Evolutionary conservation across 1,284 basidiomycete species (phyloP).

Genomic region (Microbotryum violaceum): DNA sequence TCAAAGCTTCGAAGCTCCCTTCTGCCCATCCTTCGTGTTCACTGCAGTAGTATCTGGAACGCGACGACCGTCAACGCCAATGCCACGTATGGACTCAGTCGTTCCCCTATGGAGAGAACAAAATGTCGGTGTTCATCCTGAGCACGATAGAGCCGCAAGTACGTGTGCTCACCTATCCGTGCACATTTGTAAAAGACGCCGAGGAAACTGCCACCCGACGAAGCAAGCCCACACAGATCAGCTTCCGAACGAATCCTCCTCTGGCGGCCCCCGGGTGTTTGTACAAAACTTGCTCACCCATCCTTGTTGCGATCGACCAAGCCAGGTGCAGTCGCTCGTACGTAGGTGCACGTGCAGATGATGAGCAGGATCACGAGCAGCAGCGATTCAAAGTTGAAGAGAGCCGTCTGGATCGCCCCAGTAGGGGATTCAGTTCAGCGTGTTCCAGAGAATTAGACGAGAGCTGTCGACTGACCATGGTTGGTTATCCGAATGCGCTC

Average conservation of each 20-base stretch:
- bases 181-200: constrained; percentile 91
- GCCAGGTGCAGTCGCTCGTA: constrained; percentile 78
- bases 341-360: constrained; percentile 96
- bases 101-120: constrained; percentile 53
- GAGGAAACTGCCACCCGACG: constrained; percentile 55
- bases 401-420: constrained; percentile 61
- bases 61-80: constrained; percentile 76
- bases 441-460: too few relatives aligned
- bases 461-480: too few relatives aligned
- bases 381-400: constrained; percentile 96
- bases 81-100: constrained; percentile 73
- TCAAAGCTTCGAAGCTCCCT: too few relatives aligned
- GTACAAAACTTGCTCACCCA: constrained; percentile 52
- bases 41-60: constrained; percentile 51
- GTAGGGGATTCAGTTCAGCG: too few relatives aligned
- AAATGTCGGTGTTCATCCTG: background rate
- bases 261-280: background rate
- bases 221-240: background rate
- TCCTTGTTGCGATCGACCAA: constrained; percentile 89
- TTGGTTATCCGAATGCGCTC: too few relatives aligned
- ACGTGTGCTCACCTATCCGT: constrained; percentile 59
- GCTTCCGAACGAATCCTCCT: background rate
- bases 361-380: constrained; percentile 84
- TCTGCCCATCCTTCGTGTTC: background rate
- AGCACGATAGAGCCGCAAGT: too few relatives aligned